Conservation (phyloP, 2,329 filamentous ascomycete genomes). For the Fusarium floridanum region DNA sequence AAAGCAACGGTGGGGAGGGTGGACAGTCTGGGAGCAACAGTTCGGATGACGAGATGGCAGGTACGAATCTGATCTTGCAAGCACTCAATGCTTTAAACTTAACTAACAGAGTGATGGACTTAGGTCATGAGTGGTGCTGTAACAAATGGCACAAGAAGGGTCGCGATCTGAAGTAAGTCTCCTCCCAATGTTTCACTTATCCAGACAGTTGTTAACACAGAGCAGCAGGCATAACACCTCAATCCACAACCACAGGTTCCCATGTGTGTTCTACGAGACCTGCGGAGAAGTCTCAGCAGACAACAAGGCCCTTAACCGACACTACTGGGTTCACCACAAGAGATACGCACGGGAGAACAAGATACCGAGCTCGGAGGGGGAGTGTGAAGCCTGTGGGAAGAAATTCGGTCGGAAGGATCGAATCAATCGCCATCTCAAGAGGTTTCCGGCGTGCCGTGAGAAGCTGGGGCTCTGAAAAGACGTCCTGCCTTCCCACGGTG, state of each 20-base stretch:
- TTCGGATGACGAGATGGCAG: not conserved
- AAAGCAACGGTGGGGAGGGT: conserved; percentile 4
- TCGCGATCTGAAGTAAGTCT: conserved; percentile 15
- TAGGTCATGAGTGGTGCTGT: not conserved
- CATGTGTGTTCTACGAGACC: not conserved
- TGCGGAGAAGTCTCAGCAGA: not conserved
- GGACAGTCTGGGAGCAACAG: not conserved
- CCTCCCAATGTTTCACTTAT: no score
- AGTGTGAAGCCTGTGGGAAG: conserved; percentile 16
- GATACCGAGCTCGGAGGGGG: not conserved
- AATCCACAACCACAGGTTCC: conserved; percentile 6
- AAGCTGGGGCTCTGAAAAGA: conserved; percentile 18
- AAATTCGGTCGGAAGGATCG: conserved; percentile 18
- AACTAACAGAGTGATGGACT: not conserved
- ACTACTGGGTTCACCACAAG: conserved; percentile 29
- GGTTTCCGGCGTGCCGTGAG: conserved; percentile 19
- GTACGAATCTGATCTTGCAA: not conserved
- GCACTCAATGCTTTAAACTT: fast-evolving
- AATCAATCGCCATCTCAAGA: conserved; percentile 19
- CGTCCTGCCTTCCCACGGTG: not conserved
- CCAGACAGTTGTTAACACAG: not conserved
- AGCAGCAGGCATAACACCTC: conserved; percentile 19
- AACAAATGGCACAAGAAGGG: not conserved
- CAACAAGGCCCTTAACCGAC: conserved; percentile 16
- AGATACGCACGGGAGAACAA: conserved; percentile 3